phyloP scores from a whole-genome alignment of 2,329 filamentous ascomycete genomes.

The Fonsecaea nubica region DNA sequence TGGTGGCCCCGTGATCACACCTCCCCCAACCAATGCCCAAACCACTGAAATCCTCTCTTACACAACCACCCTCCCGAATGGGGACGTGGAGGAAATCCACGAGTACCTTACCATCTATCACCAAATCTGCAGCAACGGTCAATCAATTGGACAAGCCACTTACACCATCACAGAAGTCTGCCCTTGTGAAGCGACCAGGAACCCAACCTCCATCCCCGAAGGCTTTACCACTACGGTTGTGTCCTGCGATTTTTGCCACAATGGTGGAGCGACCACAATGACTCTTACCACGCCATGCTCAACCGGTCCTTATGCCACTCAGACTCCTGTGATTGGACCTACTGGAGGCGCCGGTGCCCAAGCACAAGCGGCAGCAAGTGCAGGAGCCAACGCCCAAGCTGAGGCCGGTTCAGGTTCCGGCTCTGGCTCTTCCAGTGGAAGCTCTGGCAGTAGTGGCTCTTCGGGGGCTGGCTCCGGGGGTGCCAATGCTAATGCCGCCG shows the following conservation, averaged over 20 bases:
- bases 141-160: slow-evolving; percentile 37
- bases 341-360: slow-evolving; percentile 11
- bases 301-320: slow-evolving; percentile 37
- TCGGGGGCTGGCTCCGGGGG: slow-evolving; percentile 10
- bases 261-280: slow-evolving; percentile 34
- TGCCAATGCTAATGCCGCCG: neutral
- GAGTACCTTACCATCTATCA: slow-evolving; percentile 42
- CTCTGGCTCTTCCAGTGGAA: slow-evolving; percentile 17
- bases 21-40: slow-evolving; percentile 20
- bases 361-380: slow-evolving; percentile 25
- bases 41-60: slow-evolving; percentile 33
- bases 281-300: slow-evolving; percentile 38
- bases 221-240: slow-evolving; percentile 39
- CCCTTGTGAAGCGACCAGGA: slow-evolving; percentile 35
- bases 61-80: slow-evolving; percentile 37
- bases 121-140: slow-evolving; percentile 39
- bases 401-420: slow-evolving; percentile 34
- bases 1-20: slow-evolving; percentile 32
- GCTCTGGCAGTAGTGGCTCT: slow-evolving; percentile 21
- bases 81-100: slow-evolving; percentile 33
- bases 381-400: slow-evolving; percentile 15
- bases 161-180: slow-evolving; percentile 46
- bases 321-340: slow-evolving; percentile 29
- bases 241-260: slow-evolving; percentile 34
- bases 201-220: slow-evolving; percentile 29